These are phyloP conservation scores for Ceratorhiza oryzae-sativae DNA, from an alignment of 1,284 basidiomycete genomes.

Conservation along the genomic window DNA sequence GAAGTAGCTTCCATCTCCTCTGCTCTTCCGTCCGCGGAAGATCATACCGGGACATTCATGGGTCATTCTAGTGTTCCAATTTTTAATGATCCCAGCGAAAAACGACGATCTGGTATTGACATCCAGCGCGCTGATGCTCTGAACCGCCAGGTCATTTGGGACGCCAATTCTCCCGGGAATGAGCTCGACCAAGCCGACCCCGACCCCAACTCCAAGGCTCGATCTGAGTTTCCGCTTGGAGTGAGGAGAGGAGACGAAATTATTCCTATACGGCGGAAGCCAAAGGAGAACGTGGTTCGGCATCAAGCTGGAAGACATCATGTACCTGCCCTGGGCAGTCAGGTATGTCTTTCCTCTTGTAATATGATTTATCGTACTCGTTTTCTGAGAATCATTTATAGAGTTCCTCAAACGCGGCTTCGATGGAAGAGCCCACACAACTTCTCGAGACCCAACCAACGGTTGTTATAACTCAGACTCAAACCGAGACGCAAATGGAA, in stretches of 20 bases:
- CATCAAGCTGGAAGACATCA: constrained; percentile 28
- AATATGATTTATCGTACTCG: not conserved
- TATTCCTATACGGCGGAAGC: constrained; percentile 31
- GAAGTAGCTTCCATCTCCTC: constrained; percentile 39
- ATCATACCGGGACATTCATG: constrained; percentile 22
- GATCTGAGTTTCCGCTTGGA: constrained; percentile 29
- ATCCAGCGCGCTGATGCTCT: constrained; percentile 40
- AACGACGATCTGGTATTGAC: constrained; percentile 28
- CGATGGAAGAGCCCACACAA: constrained; percentile 5
- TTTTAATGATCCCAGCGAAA: not conserved
- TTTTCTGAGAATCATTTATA: not conserved
- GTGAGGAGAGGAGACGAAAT: constrained; percentile 23
- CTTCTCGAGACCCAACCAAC: constrained; percentile 20
- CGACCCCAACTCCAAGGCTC: not conserved
- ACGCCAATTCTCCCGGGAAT: constrained; percentile 39
- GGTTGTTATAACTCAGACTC: not conserved
- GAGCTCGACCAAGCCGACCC: constrained; percentile 28
- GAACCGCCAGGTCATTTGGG: constrained; percentile 42
- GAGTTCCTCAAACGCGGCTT: not conserved
- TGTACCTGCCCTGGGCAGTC: constrained; percentile 17
- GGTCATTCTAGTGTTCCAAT: constrained; percentile 2
- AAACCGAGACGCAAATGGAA: constrained; percentile 8
- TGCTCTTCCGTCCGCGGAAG: constrained; percentile 38
- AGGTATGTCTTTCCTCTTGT: not conserved
- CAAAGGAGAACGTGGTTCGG: not conserved